Percentiles rank a stretch among this genome's conserved stretches.
phyloP scores from a whole-genome alignment of 2,329 filamentous ascomycete species.

The Claviceps pazoutovae region DNA sequence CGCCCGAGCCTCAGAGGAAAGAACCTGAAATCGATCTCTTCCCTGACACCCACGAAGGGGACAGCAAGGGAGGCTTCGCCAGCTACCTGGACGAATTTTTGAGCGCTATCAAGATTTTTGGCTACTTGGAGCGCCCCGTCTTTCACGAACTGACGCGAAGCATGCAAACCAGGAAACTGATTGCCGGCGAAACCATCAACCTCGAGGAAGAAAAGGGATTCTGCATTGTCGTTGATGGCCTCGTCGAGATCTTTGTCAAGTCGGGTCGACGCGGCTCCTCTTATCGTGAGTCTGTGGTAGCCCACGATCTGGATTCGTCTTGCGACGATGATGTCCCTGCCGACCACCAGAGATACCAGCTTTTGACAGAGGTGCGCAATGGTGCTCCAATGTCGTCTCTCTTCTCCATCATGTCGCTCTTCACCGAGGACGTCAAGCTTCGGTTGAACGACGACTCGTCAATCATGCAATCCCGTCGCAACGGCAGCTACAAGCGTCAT shows the following conservation, averaged over 20 bases:
- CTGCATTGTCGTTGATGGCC: constrained; percentile 87
- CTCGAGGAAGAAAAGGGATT: constrained; percentile 97
- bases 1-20: constrained; percentile 88
- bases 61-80: constrained; percentile 78
- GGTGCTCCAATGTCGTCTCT: constrained; percentile 96
- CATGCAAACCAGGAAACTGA: constrained; percentile 95
- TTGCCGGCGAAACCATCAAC: constrained; percentile 88
- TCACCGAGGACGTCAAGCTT: constrained; percentile 86
- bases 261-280: constrained; percentile 37
- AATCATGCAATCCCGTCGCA: constrained; percentile 10
- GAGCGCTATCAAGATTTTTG: constrained; percentile 97
- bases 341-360: constrained; percentile 74
- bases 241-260: constrained; percentile 97
- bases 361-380: constrained; percentile 94
- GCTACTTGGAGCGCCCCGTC: constrained; percentile 87
- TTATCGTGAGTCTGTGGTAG: constrained; percentile 15
- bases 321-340: constrained; percentile 56
- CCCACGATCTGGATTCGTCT: constrained; percentile 25
- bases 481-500: constrained; percentile 16
- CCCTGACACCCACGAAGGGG: constrained; percentile 80
- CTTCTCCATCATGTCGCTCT: constrained; percentile 92
- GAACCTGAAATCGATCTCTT: constrained; percentile 93
- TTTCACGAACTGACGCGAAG: constrained; percentile 95
- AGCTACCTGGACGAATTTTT: constrained; percentile 97
- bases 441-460: constrained; percentile 51